Evolutionary conservation across 2,329 filamentous ascomycete genomes (phyloP).

Genomic region (Malbranchea zuffiana): DNA sequence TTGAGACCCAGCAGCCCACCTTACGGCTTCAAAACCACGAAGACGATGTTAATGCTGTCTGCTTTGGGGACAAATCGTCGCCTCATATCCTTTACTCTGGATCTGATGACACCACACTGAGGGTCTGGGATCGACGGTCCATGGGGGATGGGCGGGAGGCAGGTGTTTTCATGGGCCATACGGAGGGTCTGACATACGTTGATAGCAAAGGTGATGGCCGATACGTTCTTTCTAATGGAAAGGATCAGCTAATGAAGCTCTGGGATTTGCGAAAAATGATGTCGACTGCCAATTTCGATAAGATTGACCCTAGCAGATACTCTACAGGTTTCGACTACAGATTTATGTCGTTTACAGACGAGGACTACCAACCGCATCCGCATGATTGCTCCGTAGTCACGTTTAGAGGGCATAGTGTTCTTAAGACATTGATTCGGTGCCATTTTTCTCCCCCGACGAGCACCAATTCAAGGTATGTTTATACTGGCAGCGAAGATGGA

Average conservation of each 20-base stretch:
- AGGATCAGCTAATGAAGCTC: constrained; percentile 94
- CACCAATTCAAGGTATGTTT: constrained; percentile 84
- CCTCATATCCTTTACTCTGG: constrained; percentile 94
- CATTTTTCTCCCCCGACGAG: constrained; percentile 84
- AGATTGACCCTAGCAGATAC: constrained; percentile 42
- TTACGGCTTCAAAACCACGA: constrained; percentile 67
- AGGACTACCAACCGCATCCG: constrained; percentile 54
- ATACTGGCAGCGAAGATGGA: constrained; percentile 81
- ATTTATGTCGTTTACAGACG: constrained; percentile 44
- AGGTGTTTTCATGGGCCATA: constrained; percentile 45
- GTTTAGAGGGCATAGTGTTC: constrained; percentile 79
- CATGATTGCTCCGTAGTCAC: constrained; percentile 88
- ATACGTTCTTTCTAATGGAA: constrained; percentile 87
- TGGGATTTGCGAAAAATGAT: constrained; percentile 93
- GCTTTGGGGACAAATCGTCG: constrained; percentile 77
- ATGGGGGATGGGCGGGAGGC: constrained; percentile 52
- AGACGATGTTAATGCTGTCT: constrained; percentile 92
- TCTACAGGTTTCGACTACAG: constrained; percentile 55
- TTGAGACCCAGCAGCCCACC: constrained; percentile 65
- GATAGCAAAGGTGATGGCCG: constrained; percentile 77
- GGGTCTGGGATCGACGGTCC: constrained; percentile 84
- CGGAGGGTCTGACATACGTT: constrained; percentile 53
- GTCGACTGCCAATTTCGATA: constrained; percentile 50
- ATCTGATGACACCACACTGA: constrained; percentile 85
- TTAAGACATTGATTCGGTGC: constrained; percentile 83